Evolutionary conservation across 2,329 filamentous ascomycete species (phyloP), one percentile per base, ranked within the genome.

Genomic region (Epichloe sylvatica): DNA sequence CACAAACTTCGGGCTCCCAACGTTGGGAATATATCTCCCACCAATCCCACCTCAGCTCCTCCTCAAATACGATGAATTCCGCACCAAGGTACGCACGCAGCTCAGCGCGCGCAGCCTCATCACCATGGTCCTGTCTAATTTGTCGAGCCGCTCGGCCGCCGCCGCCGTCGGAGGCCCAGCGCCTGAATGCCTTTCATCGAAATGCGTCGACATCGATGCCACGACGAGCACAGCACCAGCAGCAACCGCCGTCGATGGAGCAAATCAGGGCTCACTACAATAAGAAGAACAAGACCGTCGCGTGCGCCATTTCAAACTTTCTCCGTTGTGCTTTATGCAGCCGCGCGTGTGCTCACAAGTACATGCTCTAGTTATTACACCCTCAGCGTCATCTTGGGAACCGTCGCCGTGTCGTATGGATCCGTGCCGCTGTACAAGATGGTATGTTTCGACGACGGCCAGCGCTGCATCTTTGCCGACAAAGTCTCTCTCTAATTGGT

Each of bases 391-490:
- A 88, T 91, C 51, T 69, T 92, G 47, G 86, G 84, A 49, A 90
- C 86, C 5, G 82, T 89, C 19, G 85, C 85, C 3, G 70, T 92
- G 36, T 84, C 85, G 1, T 92, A 92, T 62, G 86, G 86, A 57
- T 88, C 84, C 11, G 87, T 92, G 45, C 87, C 87, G 2, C 70
- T 92, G 64, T 94, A 94, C 67, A 91, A 91, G 67, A 91, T 89
- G 83, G 84, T 86, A 64, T 39, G 12, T n/a, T 19, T 37, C 35
- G 2, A 15, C 25, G 21, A 30, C 17, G 13, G 35, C 17, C n/a
- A 30, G 9, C n/a, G 6, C 33, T 11, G 19, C 40, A 15, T 42
- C 6, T 9, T 42, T 12, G 5, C 6, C 40, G 13, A 11, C 12
- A 38, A 30, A 19, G 17, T 11, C 3, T 6, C 4, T n/a, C 17